phyloP scores from a whole-genome alignment of 1,284 basidiomycete species.

The Cutaneotrichosporon sp. region DNA sequence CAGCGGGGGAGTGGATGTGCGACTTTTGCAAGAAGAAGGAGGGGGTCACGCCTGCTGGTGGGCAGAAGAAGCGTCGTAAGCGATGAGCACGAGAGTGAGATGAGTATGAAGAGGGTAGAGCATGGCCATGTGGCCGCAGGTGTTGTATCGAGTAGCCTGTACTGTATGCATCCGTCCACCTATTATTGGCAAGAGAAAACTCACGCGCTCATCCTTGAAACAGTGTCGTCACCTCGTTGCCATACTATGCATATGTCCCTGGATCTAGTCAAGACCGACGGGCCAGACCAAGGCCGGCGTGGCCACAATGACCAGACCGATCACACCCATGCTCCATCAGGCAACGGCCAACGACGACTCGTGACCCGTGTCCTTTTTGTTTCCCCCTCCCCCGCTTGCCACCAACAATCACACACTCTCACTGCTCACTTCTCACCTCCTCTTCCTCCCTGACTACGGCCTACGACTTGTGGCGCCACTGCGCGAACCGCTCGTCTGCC shows the following conservation, averaged over 20 bases:
- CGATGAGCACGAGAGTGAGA: not conserved
- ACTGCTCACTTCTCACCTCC: not conserved
- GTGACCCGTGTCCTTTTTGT: not conserved
- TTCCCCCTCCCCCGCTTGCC: not conserved
- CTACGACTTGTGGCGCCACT: slow-evolving; percentile 18
- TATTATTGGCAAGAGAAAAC: not conserved
- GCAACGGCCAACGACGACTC: not conserved
- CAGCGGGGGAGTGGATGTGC: slow-evolving; percentile 49
- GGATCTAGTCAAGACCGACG: not conserved
- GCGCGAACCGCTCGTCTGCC: slow-evolving; percentile 46
- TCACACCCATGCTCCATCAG: not conserved
- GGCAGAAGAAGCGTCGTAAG: slow-evolving; percentile 15
- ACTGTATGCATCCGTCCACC: not conserved
- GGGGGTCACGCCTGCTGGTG: not conserved
- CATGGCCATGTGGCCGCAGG: not conserved
- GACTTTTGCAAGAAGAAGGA: slow-evolving; percentile 36
- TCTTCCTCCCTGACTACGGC: not conserved
- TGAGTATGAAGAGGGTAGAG: not conserved
- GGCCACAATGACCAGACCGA: not conserved
- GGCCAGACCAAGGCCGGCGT: not conserved
- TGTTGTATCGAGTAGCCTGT: not conserved
- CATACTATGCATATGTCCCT: not conserved
- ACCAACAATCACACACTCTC: not conserved
- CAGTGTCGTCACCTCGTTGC: not conserved
- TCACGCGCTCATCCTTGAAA: not conserved